A percentile compares a stretch with the other conserved stretches of the same genome.
Evolutionary conservation across 352 stramenopile species (phyloP).

Genomic region (Globisporangium viniferum): DNA sequence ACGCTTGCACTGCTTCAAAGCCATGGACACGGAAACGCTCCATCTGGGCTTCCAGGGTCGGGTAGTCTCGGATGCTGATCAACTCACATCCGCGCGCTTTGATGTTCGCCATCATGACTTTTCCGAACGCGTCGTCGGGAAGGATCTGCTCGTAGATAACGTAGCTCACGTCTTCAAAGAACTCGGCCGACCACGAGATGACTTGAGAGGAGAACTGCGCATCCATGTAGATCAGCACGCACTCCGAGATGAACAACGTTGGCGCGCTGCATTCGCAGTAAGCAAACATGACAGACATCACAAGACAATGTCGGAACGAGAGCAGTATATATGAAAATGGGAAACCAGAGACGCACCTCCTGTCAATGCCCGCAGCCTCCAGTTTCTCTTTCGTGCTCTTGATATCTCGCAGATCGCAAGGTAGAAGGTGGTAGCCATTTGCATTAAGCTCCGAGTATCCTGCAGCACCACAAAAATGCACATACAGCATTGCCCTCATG

Average conservation of each 20-base stretch:
- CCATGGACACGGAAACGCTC: conserved; percentile 63
- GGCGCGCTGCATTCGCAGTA: conserved; percentile 21
- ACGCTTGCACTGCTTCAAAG: conserved; percentile 73
- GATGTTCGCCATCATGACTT: conserved; percentile 91
- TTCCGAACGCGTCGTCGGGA: conserved; percentile 85
- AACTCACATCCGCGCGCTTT: conserved; percentile 87
- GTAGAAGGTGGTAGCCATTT: conserved; percentile 71
- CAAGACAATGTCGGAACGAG: not conserved
- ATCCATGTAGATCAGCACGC: conserved; percentile 92
- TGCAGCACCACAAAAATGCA: conserved; percentile 1
- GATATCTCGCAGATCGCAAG: conserved; percentile 74
- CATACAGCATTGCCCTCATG: not conserved
- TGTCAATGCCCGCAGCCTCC: conserved; percentile 52
- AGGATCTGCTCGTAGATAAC: conserved; percentile 91
- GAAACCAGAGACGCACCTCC: conserved; percentile 18
- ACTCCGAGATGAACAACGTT: conserved; percentile 89
- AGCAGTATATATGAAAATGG: not conserved
- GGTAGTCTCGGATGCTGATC: conserved; percentile 81
- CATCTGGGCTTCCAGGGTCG: conserved; percentile 69
- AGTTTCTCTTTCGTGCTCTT: conserved; percentile 48
- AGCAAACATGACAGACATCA: not conserved
- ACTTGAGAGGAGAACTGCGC: conserved; percentile 71
- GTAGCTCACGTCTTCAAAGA: conserved; percentile 79
- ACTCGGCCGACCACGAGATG: conserved; percentile 59
- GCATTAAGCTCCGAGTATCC: conserved; percentile 65